Percentiles rank a stretch among this genome's conserved stretches.
phyloP scores from a whole-genome alignment of 352 stramenopile species.

The Pythium apleroticum region DNA sequence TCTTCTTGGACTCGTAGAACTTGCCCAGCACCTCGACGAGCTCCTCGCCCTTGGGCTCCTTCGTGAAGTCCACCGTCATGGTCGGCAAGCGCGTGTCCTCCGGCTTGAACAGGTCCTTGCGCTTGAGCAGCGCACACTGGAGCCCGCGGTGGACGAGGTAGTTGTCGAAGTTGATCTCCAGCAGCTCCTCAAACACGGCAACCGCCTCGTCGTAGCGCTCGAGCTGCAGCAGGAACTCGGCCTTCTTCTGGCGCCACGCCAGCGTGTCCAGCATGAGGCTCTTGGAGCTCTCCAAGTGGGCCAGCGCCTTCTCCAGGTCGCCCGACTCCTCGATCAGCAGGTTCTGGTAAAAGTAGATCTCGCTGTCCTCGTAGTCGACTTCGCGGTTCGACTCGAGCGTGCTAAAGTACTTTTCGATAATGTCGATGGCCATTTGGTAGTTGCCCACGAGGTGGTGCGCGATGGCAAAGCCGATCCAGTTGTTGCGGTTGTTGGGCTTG shows the following conservation, averaged over 20 bases:
- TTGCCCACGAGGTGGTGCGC: conserved; percentile 94
- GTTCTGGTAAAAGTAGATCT: conserved; percentile 97
- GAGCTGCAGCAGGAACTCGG: conserved; percentile 64
- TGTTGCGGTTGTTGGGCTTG: conserved; percentile 93
- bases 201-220: conserved; percentile 67
- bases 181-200: conserved; percentile 63
- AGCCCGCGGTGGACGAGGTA: conserved; percentile 87
- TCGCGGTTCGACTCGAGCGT: conserved; percentile 72
- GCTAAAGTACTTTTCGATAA: conserved; percentile 96
- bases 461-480: conserved; percentile 98
- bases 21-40: conserved; percentile 47
- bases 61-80: conserved; percentile 49
- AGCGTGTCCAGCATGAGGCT: conserved; percentile 71
- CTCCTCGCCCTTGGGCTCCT: conserved; percentile 42
- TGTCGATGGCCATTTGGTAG: conserved; percentile 91
- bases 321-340: conserved; percentile 91
- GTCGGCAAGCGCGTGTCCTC: conserved; percentile 45
- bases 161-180: conserved; percentile 91
- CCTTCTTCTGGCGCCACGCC: conserved; percentile 76
- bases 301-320: conserved; percentile 78
- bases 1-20: conserved; percentile 54
- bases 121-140: conserved; percentile 77
- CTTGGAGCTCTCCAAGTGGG: conserved; percentile 86
- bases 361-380: conserved; percentile 93
- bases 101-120: conserved; percentile 49